Conservation (phyloP, 208 protist genomes). For the Wallacemonas sp. region DNA sequence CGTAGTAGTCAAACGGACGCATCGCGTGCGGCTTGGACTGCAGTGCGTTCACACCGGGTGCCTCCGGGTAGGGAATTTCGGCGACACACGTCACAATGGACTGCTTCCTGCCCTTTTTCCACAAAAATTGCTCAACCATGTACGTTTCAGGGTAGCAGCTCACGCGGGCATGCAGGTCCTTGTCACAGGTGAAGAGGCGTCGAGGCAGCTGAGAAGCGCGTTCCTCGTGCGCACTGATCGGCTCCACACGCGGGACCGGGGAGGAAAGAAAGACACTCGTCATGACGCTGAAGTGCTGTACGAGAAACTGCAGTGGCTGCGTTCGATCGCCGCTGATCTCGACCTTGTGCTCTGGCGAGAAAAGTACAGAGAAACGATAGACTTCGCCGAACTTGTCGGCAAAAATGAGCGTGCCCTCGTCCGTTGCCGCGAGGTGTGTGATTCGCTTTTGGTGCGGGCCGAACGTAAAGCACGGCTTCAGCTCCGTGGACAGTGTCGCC, state of each 20-base stretch:
- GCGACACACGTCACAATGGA: constrained; percentile 66
- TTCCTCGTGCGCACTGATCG: constrained; percentile 23
- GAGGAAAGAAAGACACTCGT: constrained; percentile 60
- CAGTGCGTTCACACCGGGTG: not conserved
- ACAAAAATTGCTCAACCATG: constrained; percentile 83
- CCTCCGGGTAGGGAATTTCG: constrained; percentile 54
- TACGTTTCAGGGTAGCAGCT: constrained; percentile 80
- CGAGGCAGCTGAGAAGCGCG: constrained; percentile 25
- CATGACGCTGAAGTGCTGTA: constrained; percentile 88
- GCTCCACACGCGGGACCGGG: constrained; percentile 40
- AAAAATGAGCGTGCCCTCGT: constrained; percentile 72
- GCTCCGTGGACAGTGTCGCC: constrained; percentile 22
- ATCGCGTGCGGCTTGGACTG: constrained; percentile 16
- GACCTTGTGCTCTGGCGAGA: constrained; percentile 45
- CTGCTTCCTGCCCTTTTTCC: constrained; percentile 35
- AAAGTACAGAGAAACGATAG: constrained; percentile 59
- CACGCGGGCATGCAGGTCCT: constrained; percentile 76
- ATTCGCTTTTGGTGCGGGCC: constrained; percentile 86
- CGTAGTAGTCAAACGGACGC: constrained; percentile 60
- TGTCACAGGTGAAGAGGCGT: constrained; percentile 82
- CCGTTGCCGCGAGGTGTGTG: constrained; percentile 45
- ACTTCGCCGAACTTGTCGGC: constrained; percentile 92
- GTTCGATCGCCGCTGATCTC: constrained; percentile 41
- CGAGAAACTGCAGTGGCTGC: constrained; percentile 44
- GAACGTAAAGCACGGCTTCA: constrained; percentile 57